Evolutionary conservation across 2,329 filamentous ascomycete genomes (phyloP).

Genomic region (Ophiocordyceps camponoti-leonardi): DNA sequence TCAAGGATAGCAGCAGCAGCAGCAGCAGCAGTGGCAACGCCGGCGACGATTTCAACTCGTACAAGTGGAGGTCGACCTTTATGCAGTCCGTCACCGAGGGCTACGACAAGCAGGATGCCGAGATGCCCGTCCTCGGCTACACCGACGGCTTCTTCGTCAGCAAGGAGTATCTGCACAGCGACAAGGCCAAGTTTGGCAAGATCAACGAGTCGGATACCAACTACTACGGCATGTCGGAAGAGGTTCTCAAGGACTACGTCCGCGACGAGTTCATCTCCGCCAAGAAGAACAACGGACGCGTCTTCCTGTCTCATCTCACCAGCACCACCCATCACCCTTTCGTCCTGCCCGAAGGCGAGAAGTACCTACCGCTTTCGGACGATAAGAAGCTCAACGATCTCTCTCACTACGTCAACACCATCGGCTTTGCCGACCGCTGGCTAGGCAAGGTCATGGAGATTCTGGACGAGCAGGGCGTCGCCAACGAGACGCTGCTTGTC

Average conservation of each 20-base stretch:
- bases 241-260: constrained; percentile 14
- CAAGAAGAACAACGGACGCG: constrained; percentile 12
- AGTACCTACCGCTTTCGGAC: constrained; percentile 10
- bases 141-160: constrained; percentile 8
- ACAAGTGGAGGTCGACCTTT: constrained; percentile 14
- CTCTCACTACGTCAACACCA: constrained; percentile 15
- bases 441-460: constrained; percentile 13
- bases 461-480: constrained; percentile 13
- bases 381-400: constrained; percentile 12
- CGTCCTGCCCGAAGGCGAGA: constrained; percentile 11
- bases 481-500: constrained; percentile 15
- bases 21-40: too few species aligned
- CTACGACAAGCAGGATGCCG: constrained; percentile 16
- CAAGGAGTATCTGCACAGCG: constrained; percentile 13
- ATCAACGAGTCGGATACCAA: constrained; percentile 14
- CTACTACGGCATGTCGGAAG: constrained; percentile 17
- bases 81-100: constrained; percentile 15
- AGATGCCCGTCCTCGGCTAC: constrained; percentile 15
- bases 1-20: constrained; percentile 1
- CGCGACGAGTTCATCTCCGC: constrained; percentile 13
- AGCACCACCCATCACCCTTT: constrained; percentile 19
- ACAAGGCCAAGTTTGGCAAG: constrained; percentile 12
- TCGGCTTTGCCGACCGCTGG: constrained; percentile 16
- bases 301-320: constrained; percentile 18
- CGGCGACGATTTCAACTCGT: constrained; percentile 7